Base-by-base conservation (phyloP, 140 eudicot genomes). In the Flaveria floridana region DNA sequence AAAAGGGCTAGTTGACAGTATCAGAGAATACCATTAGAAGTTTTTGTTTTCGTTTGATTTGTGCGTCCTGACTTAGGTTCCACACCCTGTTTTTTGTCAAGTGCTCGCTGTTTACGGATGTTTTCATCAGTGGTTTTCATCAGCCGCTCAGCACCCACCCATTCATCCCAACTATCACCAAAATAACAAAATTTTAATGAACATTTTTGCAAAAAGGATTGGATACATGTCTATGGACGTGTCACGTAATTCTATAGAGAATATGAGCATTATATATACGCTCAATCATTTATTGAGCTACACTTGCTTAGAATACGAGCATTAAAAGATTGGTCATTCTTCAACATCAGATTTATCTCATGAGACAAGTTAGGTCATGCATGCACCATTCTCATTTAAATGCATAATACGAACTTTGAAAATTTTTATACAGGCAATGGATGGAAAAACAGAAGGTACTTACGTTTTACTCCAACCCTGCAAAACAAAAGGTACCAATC, bases 381-480 rank as follows among this genome's bases (percentile, higher is more conserved):
- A 52, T 51, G 21, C 26, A 46, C 13, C 52, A 48, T 66, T 73
- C 42, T 55, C 21, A 61, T 68, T 37, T 47, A 12, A 70, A 51
- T 19, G 44, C 64, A 68, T 26, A 52, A 23, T 11, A 70, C 39
- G 79, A 58, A 42, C 75, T 47, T 65, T 55, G 28, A 19, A 50
- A 75, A 41, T 71, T 34, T 76, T 76, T 59, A 68, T 70, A 76
- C 61, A 46, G 39, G 37, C 74, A 21, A 19, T 2, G 46, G 46
- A 34, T n/a, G 19, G 8, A 37, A 9, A 37, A 48, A 48, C 41
- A 21, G 21, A 48, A 66, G 71, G 65, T 67, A 83, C 98, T 89
- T 81, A 89, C 98, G 92, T 92, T 82, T 92, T 92, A 80, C 88
- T 89, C 98, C 98, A 92, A 74, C 98, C 98, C 98, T 92, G 90